Conservation (phyloP, 495 filamentous ascomycete genomes). For the Cercophora samala region DNA sequence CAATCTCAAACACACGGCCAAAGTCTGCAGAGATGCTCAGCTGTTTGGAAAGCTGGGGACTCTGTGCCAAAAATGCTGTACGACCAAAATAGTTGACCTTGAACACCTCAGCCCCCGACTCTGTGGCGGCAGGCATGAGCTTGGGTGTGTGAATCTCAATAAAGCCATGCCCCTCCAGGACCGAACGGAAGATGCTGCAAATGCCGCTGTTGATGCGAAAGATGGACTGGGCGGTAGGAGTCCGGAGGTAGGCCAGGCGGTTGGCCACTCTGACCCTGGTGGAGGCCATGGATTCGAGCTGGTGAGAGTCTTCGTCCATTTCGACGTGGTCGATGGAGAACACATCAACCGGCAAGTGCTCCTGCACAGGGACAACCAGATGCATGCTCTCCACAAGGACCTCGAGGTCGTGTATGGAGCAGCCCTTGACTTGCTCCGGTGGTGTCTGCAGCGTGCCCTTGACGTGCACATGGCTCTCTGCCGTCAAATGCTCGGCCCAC, state of each 20-base stretch:
- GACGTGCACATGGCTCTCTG: constrained; percentile 77
- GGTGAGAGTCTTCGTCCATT: constrained; percentile 38
- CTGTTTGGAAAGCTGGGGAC: constrained; percentile 91
- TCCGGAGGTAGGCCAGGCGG: constrained; percentile 80
- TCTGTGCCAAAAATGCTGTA: constrained; percentile 86
- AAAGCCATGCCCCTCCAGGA: constrained; percentile 73
- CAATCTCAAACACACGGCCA: constrained; percentile 85
- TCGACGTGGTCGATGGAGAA: constrained; percentile 44
- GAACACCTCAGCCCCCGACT: constrained; percentile 93
- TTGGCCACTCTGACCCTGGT: constrained; percentile 63
- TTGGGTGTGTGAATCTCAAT: constrained; percentile 94
- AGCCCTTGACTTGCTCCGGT: constrained; percentile 71
- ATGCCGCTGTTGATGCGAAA: constrained; percentile 76
- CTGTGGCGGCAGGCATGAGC: constrained; percentile 82
- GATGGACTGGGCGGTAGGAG: constrained; percentile 80
- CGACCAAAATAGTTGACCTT: constrained; percentile 89
- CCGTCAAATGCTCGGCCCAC: constrained; percentile 73
- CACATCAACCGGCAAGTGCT: constrained; percentile 71
- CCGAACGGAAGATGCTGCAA: constrained; percentile 72
- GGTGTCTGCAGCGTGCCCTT: constrained; percentile 72
- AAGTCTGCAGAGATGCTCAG: constrained; percentile 92
- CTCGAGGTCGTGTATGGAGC: constrained; percentile 71
- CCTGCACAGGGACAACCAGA: constrained; percentile 56
- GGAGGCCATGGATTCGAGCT: constrained; percentile 40
- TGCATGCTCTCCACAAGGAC: constrained; percentile 78